A percentile compares a stretch with the other conserved stretches of the same genome.
These are phyloP conservation scores for Malus asiatica DNA, from an alignment of 306 rosid species.

Conservation along the genomic window DNA sequence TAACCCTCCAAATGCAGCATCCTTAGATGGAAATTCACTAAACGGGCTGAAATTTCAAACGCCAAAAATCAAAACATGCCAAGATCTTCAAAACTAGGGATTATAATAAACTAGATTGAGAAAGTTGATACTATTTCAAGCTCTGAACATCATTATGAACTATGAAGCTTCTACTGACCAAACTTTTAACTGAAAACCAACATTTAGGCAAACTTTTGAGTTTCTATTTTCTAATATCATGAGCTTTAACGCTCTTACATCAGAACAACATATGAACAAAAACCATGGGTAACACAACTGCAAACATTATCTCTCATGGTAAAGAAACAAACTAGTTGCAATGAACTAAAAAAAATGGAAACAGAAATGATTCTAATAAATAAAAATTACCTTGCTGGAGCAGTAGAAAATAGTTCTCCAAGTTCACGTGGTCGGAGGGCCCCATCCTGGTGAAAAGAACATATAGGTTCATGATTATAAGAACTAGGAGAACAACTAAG, in stretches of 20 bases:
- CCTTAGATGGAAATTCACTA: slow-evolving; percentile 59
- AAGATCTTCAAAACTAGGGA: neutral
- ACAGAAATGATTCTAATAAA: neutral
- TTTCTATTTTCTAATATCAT: too few species aligned
- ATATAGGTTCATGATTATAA: slow-evolving; percentile 4
- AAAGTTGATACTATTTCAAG: neutral
- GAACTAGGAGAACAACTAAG: slow-evolving; percentile 4
- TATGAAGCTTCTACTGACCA: neutral
- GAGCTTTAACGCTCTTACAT: neutral
- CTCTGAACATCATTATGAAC: neutral
- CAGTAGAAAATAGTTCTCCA: slow-evolving; percentile 89
- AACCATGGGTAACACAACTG: neutral
- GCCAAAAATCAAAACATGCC: slow-evolving; percentile 12
- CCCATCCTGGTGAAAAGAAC: slow-evolving; percentile 57
- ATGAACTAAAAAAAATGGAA: neutral
- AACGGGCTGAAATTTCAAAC: slow-evolving; percentile 58
- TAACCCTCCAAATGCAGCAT: slow-evolving; percentile 80
- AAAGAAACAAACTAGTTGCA: neutral
- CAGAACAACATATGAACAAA: neutral
- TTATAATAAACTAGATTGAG: neutral
- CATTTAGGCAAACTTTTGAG: neutral
- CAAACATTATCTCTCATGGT: neutral
- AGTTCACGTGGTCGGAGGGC: slow-evolving; percentile 73
- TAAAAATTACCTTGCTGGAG: slow-evolving; percentile 74
- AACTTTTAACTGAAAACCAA: slow-evolving; percentile 1